phyloP scores from a whole-genome alignment of 1,284 basidiomycete genomes.

The Anthracocystis setariae region DNA sequence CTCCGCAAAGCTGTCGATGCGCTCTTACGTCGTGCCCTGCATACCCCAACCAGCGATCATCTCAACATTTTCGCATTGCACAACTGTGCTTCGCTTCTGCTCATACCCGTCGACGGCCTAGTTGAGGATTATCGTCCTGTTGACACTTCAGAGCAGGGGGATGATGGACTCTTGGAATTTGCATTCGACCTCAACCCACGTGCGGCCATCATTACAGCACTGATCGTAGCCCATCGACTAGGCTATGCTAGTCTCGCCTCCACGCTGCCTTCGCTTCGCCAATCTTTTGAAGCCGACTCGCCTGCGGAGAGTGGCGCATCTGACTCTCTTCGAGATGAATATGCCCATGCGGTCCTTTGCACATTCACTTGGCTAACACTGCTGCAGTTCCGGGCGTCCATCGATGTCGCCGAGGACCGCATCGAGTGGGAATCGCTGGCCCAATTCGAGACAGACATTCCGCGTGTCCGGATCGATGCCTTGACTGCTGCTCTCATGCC shows the following conservation, averaged over 20 bases:
- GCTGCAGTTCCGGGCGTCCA: slow-evolving; percentile 34
- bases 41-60: slow-evolving; percentile 23
- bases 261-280: slow-evolving; percentile 25
- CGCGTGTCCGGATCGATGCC: slow-evolving; percentile 15
- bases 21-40: slow-evolving; percentile 31
- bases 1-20: slow-evolving; percentile 38
- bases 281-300: slow-evolving; percentile 22
- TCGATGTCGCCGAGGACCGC: slow-evolving; percentile 46
- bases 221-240: slow-evolving; percentile 26
- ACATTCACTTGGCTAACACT: slow-evolving; percentile 44
- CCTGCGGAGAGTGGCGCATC: slow-evolving; percentile 2
- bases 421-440: slow-evolving; percentile 39
- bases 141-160: slow-evolving; percentile 26
- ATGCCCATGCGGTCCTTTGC: slow-evolving; percentile 37
- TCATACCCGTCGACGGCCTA: slow-evolving; percentile 37
- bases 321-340: slow-evolving; percentile 28
- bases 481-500: slow-evolving; percentile 28
- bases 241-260: slow-evolving; percentile 30
- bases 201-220: slow-evolving; percentile 38
- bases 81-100: slow-evolving; percentile 36
- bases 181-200: slow-evolving; percentile 39
- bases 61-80: slow-evolving; percentile 45
- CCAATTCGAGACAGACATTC: slow-evolving; percentile 33
- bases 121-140: slow-evolving; percentile 22
- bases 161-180: slow-evolving; percentile 38